These are phyloP conservation scores for Chaetothyriales sp. DNA, from an alignment of 2,329 filamentous ascomycete genomes.

Conservation along the genomic window DNA sequence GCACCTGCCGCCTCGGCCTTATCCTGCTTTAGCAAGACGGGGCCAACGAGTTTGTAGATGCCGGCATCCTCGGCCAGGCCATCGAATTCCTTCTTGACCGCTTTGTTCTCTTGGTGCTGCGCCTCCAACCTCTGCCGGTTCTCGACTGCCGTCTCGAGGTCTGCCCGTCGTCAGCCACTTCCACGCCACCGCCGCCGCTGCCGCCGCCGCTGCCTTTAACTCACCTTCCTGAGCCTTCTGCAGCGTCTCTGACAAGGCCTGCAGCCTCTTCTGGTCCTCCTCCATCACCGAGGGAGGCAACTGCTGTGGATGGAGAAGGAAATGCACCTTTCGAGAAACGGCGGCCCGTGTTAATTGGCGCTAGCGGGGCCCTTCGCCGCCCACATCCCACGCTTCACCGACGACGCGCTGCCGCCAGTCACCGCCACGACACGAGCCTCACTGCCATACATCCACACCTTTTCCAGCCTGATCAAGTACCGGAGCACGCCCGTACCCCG, in stretches of 20 bases:
- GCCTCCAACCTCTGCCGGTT: conserved; percentile 82
- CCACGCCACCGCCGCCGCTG: neutral
- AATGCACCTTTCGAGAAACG: neutral
- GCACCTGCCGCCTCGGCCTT: conserved; percentile 79
- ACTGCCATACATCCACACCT: neutral
- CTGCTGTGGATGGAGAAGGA: neutral
- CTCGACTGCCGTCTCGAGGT: conserved; percentile 61
- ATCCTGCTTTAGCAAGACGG: conserved; percentile 88
- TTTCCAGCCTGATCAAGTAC: neutral
- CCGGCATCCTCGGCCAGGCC: conserved; percentile 65
- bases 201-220: conserved; percentile 11
- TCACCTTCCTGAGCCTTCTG: conserved; percentile 72
- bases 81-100: conserved; percentile 70
- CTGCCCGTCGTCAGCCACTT: conserved; percentile 33
- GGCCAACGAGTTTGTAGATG: conserved; percentile 93
- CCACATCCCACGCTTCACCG: neutral
- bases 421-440: neutral
- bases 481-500: neutral
- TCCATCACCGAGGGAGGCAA: neutral
- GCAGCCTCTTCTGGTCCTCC: conserved; percentile 62
- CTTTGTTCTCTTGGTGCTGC: conserved; percentile 82
- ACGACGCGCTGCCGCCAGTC: neutral
- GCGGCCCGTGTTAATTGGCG: neutral
- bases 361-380: neutral
- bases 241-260: conserved; percentile 74